Percentiles rank a stretch among this genome's conserved stretches.
These are phyloP conservation scores for Tetradesmus obliquus DNA, from an alignment of 139 green algal genomes.

Conservation along the genomic window DNA sequence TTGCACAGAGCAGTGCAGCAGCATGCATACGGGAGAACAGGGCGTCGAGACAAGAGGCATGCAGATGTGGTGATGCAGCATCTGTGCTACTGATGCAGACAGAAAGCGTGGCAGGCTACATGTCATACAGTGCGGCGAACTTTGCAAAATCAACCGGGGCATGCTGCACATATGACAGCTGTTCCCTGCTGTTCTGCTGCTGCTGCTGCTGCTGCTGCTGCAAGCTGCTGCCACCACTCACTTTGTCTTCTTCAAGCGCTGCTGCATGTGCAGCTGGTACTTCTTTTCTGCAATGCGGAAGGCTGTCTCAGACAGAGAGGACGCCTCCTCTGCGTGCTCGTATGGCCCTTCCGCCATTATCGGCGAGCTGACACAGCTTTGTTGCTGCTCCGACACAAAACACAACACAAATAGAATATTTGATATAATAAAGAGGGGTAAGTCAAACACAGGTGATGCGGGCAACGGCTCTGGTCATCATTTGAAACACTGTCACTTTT, in stretches of 20 bases:
- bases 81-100: conserved; percentile 49
- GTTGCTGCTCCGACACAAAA: too few relatives aligned
- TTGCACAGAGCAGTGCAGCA: not conserved
- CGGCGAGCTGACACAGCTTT: not conserved
- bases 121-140: too few relatives aligned
- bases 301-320: conserved; percentile 25
- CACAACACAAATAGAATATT: too few relatives aligned
- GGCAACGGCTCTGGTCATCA: too few relatives aligned
- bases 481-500: too few relatives aligned
- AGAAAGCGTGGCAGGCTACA: too few relatives aligned
- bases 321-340: not conserved
- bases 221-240: not conserved
- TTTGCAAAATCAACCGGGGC: too few relatives aligned
- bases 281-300: conserved; percentile 73
- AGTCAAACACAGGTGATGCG: too few relatives aligned
- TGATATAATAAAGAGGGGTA: too few relatives aligned
- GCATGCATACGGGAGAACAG: not conserved
- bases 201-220: not conserved
- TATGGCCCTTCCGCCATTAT: not conserved
- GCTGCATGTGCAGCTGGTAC: conserved; percentile 65
- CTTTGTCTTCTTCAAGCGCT: not conserved
- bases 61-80: conserved; percentile 25
- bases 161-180: not conserved
- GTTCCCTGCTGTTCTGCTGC: not conserved
- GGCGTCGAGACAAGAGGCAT: not conserved